Base-by-base conservation (phyloP, 2,329 filamentous ascomycete species). In the Parastagonospora avenae region DNA sequence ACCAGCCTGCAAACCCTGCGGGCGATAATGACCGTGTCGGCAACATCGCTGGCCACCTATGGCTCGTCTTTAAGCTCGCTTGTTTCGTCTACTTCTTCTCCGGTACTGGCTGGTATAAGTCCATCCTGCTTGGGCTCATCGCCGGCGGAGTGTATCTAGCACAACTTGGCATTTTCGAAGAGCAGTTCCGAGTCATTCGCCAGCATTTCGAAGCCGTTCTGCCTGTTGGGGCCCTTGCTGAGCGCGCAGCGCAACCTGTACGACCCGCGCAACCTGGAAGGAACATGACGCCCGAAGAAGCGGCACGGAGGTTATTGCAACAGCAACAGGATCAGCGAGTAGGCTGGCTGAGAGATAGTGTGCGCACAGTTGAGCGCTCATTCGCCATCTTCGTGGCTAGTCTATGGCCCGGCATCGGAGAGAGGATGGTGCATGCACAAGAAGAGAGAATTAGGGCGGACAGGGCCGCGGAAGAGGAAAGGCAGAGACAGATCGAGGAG, bases 361-460 rank as follows among this genome's bases (percentile, higher is more conserved):
- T 83, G 14, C 71, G 81, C 37, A 75, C 77, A 2, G 67, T 77
- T 0, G 84, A 87, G 65, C 76, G 85, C 32, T 80, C 80, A 1
- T 62, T 84, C 35, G 82, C 82, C n/a, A 73, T 87, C n/a, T 85
- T 87, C 52, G 66, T 87, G 30, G 84, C 84, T 0, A 85, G 82
- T 67, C 64, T 87, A 42, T 80, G 85, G 64, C 85, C 85, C 1
- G 85, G 85, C 0, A 76, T 87, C 24, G 84, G 85, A 0, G 85
- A 87, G 64, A 75, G 82, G 7, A 82, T 85, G 64, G 81, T 87
- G 11, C 74, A 79, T 55, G 83, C 81, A 24, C 76, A 81, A 50
- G 79, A 82, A 59, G 79, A 80, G 46, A 76, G 80, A 12, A 60
- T 61, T 31, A 52, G 68, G 29, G 51, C 58, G n/a, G 68, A 68